A percentile compares a stretch with the other conserved stretches of the same genome.
Conservation (phyloP, 371 early-diverging fungal species). For the Antonospora locustae region DNA sequence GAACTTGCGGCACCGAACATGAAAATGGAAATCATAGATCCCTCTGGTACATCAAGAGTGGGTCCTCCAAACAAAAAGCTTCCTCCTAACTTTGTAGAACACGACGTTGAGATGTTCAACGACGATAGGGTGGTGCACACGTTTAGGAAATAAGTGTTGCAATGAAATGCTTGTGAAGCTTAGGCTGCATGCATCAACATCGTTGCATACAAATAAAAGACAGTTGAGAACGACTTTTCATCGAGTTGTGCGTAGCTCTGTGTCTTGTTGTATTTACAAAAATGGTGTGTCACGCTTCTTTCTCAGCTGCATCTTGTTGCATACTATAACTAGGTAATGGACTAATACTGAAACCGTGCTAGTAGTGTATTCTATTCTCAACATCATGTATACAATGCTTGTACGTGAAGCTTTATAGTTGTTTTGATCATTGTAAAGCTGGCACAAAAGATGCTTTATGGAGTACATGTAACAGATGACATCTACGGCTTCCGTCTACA, state of each 20-base stretch:
- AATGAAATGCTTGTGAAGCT: not conserved
- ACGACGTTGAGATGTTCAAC: slow-evolving; percentile 24
- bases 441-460: slow-evolving; percentile 6
- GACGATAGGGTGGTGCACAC: slow-evolving; percentile 26
- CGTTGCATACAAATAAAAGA: not conserved
- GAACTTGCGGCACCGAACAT: slow-evolving; percentile 14
- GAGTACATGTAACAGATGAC: slow-evolving; percentile 25
- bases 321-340: too few relatives aligned
- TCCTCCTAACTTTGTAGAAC: too few relatives aligned
- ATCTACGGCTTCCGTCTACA: slow-evolving; percentile 29
- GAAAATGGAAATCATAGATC: slow-evolving; percentile 34
- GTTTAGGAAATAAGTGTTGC: not conserved
- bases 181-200: not conserved
- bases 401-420: not conserved
- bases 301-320: too few relatives aligned
- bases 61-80: slow-evolving; percentile 16
- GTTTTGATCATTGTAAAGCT: not conserved
- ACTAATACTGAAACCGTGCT: too few relatives aligned
- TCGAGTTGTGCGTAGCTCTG: not conserved
- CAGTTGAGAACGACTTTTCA: not conserved
- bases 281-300: not conserved
- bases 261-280: not conserved
- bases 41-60: slow-evolving; percentile 30
- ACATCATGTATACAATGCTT: too few relatives aligned
- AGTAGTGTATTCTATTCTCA: too few relatives aligned